phyloP scores from a whole-genome alignment of 2,329 filamentous ascomycete species.

The Fusarium tricinctum region DNA sequence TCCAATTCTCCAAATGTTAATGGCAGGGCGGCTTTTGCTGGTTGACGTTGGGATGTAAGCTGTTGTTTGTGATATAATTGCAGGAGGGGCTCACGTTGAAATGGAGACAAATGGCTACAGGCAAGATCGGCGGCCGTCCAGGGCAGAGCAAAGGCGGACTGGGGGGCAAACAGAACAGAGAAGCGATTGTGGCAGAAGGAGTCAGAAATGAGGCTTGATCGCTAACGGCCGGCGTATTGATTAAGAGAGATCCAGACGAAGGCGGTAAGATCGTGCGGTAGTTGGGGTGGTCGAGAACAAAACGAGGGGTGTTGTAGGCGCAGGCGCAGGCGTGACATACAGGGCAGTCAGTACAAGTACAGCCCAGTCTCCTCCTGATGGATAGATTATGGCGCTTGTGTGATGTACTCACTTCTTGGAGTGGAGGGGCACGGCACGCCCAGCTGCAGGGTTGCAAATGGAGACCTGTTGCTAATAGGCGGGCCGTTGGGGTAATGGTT shows the following conservation, averaged over 20 bases:
- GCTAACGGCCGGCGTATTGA: constrained; percentile 32
- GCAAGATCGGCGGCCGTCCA: constrained; percentile 32
- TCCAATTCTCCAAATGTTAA: background rate
- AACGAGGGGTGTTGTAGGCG: constrained; percentile 34
- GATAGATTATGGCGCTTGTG: constrained; percentile 41
- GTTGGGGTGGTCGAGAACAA: constrained; percentile 38
- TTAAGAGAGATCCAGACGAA: constrained; percentile 40
- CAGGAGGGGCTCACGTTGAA: constrained; percentile 33
- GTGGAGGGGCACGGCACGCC: constrained; percentile 22
- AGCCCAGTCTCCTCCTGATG: constrained; percentile 15
- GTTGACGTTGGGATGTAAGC: constrained; percentile 22
- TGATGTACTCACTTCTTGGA: constrained; percentile 21
- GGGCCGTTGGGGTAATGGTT: constrained; percentile 29
- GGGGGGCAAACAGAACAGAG: constrained; percentile 32
- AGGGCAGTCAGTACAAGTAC: constrained; percentile 7
- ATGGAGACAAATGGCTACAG: constrained; percentile 24
- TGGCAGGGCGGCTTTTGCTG: constrained; percentile 11
- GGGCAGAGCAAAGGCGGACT: constrained; percentile 38
- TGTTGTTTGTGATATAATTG: constrained; percentile 29
- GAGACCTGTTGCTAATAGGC: constrained; percentile 13
- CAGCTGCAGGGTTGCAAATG: constrained; percentile 18
- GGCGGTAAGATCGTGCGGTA: constrained; percentile 43
- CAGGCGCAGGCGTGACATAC: constrained; percentile 44
- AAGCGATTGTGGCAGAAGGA: constrained; percentile 43
- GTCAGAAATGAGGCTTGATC: constrained; percentile 45